Evolutionary conservation across 169 alveolate species (phyloP).

Genomic region (Eimeria necatrix): DNA sequence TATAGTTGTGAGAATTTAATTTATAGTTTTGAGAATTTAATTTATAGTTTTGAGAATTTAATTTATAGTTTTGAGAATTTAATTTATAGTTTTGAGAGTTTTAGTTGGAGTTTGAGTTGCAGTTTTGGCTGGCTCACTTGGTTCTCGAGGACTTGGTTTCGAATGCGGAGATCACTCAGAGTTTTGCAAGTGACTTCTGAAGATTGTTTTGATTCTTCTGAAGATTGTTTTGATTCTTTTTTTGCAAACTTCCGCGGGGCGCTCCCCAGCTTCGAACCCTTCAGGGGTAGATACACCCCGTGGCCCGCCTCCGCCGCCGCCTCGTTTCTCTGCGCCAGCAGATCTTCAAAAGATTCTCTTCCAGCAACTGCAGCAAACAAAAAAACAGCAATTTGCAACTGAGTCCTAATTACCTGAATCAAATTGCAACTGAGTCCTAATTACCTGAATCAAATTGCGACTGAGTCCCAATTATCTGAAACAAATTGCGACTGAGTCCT

Average conservation of each 20-base stretch:
- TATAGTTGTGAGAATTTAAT: too few relatives aligned
- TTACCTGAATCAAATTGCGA: too few relatives aligned
- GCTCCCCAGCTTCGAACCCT: conserved; percentile 43
- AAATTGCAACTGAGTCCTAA: too few relatives aligned
- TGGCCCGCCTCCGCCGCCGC: not conserved
- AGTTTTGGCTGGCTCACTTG: conserved; percentile 7
- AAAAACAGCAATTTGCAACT: not conserved
- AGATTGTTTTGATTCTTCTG: not conserved
- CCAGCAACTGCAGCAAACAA: not conserved
- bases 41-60: too few relatives aligned
- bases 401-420: too few relatives aligned
- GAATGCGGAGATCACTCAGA: conserved; percentile 22
- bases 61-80: not conserved
- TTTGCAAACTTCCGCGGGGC: not conserved
- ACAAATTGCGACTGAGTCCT: too few relatives aligned
- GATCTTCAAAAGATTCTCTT: not conserved
- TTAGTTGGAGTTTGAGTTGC: not conserved
- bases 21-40: too few relatives aligned
- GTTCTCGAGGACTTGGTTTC: conserved; percentile 41
- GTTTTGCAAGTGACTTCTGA: conserved; percentile 31
- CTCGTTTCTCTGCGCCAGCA: not conserved
- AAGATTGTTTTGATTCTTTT: not conserved
- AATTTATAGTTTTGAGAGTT: not conserved
- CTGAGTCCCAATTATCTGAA: too few relatives aligned
- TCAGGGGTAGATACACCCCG: conserved; percentile 46